phyloP scores from a whole-genome alignment of 208 protist genomes.

The Acanthamoeba sp. region DNA sequence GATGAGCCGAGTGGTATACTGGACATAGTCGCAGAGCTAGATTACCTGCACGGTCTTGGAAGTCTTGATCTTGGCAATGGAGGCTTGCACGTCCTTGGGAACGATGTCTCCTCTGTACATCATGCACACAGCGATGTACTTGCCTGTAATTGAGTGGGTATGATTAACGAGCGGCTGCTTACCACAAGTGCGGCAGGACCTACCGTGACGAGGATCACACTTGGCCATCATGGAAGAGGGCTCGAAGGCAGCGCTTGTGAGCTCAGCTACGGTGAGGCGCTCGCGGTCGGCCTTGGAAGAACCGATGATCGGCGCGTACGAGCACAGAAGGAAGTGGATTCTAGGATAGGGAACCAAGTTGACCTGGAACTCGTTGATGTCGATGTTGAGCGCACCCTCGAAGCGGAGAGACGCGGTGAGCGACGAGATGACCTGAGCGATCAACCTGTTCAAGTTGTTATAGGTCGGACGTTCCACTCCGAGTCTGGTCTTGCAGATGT shows the following conservation, averaged over 20 bases:
- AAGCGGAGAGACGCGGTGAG: slow-evolving; percentile 97
- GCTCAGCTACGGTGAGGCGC: slow-evolving; percentile 94
- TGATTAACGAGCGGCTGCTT: too few relatives aligned
- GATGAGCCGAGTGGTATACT: background rate
- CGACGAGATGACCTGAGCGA: slow-evolving; percentile 96
- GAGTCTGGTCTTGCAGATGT: slow-evolving; percentile 92
- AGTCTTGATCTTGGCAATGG: slow-evolving; percentile 96
- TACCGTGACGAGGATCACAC: slow-evolving; percentile 96
- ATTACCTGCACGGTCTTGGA: slow-evolving; percentile 93
- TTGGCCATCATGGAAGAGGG: slow-evolving; percentile 94
- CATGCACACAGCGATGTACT: slow-evolving; percentile 97
- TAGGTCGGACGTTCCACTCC: slow-evolving; percentile 95
- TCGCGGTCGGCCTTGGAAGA: slow-evolving; percentile 94
- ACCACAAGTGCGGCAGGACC: too few relatives aligned
- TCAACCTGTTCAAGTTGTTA: slow-evolving; percentile 96
- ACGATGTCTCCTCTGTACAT: slow-evolving; percentile 98
- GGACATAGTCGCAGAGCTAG: background rate
- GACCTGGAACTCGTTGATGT: slow-evolving; percentile 97
- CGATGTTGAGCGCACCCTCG: slow-evolving; percentile 96
- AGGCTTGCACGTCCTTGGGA: slow-evolving; percentile 96
- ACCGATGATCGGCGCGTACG: slow-evolving; percentile 95
- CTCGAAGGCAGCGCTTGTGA: slow-evolving; percentile 96
- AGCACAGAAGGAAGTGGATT: slow-evolving; percentile 96
- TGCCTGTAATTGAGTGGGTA: background rate
- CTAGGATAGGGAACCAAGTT: slow-evolving; percentile 98